A percentile compares a stretch with the other conserved stretches of the same genome.
Conservation (phyloP, 2,329 filamentous ascomycete species). For the Epichloe sp. region DNA sequence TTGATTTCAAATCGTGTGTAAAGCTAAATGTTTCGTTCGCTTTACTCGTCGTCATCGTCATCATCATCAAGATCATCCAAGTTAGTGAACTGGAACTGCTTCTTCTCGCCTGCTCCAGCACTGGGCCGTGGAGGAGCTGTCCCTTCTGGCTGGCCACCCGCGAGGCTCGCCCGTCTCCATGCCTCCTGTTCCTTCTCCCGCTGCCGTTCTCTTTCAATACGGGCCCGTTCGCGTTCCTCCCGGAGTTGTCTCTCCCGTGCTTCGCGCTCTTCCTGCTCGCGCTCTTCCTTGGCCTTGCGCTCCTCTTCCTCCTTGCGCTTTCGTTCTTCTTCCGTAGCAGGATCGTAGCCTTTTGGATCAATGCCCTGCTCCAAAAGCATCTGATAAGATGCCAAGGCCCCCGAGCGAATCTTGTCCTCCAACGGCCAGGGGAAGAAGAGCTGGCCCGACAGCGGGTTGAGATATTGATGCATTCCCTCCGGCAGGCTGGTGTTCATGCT, state of each 20-base stretch:
- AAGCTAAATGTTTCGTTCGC: neutral
- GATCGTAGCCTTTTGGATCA: constrained; percentile 48
- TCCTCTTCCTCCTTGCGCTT: constrained; percentile 38
- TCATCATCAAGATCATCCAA: constrained; percentile 40
- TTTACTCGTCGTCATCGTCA: constrained; percentile 21
- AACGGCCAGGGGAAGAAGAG: constrained; percentile 68
- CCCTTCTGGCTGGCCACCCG: constrained; percentile 12
- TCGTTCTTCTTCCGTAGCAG: constrained; percentile 38
- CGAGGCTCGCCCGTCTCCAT: constrained; percentile 26
- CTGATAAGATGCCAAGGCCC: constrained; percentile 54
- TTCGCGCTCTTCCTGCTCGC: constrained; percentile 31
- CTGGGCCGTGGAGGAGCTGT: constrained; percentile 14
- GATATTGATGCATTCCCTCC: constrained; percentile 31
- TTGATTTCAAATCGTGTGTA: neutral
- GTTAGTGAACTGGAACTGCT: constrained; percentile 44
- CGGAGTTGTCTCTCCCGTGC: constrained; percentile 28
- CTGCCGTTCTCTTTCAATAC: constrained; percentile 30
- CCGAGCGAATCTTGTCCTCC: constrained; percentile 54
- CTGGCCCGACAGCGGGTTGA: constrained; percentile 43
- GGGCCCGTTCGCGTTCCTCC: constrained; percentile 24
- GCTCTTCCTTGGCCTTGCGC: constrained; percentile 31
- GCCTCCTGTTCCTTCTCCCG: constrained; percentile 29
- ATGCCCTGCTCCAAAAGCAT: constrained; percentile 47
- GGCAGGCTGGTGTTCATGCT: constrained; percentile 31
- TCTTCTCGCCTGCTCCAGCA: constrained; percentile 25